Base-by-base conservation (phyloP, 495 filamentous ascomycete genomes). In the Neurospora tetraspora region DNA sequence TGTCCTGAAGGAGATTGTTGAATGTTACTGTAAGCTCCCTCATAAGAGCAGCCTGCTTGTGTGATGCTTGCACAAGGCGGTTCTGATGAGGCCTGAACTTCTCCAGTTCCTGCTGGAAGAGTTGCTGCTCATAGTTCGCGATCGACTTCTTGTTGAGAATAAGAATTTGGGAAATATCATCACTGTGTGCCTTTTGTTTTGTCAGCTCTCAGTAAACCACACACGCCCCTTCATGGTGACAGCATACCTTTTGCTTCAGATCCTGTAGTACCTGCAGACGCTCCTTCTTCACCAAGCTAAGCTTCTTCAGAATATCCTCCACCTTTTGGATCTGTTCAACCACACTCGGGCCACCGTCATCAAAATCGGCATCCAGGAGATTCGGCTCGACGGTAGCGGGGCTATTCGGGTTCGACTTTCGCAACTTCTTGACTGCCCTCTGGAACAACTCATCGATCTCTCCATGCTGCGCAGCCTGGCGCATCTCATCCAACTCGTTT, bases 91-190 rank as follows among this genome's bases (percentile, higher is more conserved):
- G 94, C 65, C 93, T 87, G 82, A 97, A 99, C 80, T 99, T 99
- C 80, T 98, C 96, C 11, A 99, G 87, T 81, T 99, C 94, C 5
- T 91, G 89, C 75, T 97, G 91, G 81, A 99, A 99, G 14, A 98
- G 88, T 77, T 95, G 92, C 38, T 85, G 91, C 78, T 98, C 96
- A 77, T 93, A 94, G 78, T 91, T 93, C 39, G 93, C 85, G 74
- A 98, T 93, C 3, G 93, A 90, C 78, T 98, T 98, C 78, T 98
- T 97, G 85, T 99, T 99, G 43, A 99, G 85, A 68, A 99, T 98
- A 75, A 98, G 83, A 34, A 98, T 94, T 77, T 96, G 94, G 14
- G 95, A 97, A 74, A 98, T 98, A 77, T 99, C 96, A 76, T 99
- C 96, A 77, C 90, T 92, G 82, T 96, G 96, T 68, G 95, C 91